Percentiles rank a stretch among this genome's conserved stretches.
These are phyloP conservation scores for Artemisia argyi DNA, from an alignment of 129 eudicot genomes.

Conservation along the genomic window DNA sequence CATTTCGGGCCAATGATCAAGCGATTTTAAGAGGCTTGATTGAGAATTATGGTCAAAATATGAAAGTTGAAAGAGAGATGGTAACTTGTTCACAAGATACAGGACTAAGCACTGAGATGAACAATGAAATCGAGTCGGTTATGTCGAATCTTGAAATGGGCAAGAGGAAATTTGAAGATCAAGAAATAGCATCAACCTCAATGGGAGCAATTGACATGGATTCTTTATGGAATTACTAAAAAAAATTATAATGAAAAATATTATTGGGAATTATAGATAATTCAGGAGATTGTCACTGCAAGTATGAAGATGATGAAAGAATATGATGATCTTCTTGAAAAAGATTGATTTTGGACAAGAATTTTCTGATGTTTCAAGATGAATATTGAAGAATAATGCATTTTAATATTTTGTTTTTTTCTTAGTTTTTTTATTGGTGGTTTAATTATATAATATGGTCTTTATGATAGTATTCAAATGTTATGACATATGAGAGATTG, in stretches of 20 bases:
- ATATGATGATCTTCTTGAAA: conserved; percentile 15
- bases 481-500: conserved; percentile 35
- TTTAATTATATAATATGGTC: conserved; percentile 4
- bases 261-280: background rate
- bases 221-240: conserved; percentile 48
- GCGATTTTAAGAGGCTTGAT: conserved; percentile 43
- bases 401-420: background rate
- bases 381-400: conserved; percentile 5
- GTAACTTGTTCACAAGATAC: conserved; percentile 64
- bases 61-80: conserved; percentile 46
- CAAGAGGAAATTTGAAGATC: conserved; percentile 48
- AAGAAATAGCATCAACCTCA: conserved; percentile 47
- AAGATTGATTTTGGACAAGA: conserved; percentile 21
- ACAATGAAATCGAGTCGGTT: conserved; percentile 59
- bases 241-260: background rate
- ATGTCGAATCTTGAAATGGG: conserved; percentile 63
- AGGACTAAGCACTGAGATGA: conserved; percentile 55
- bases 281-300: background rate
- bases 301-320: conserved; percentile 9
- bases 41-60: conserved; percentile 37
- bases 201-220: conserved; percentile 53
- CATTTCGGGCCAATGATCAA: conserved; percentile 43
- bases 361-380: conserved; percentile 18
- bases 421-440: conserved; percentile 2
- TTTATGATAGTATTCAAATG: conserved; percentile 15